Base-by-base conservation (phyloP, 1,284 basidiomycete genomes). In the Pseudozyma thailandica region DNA sequence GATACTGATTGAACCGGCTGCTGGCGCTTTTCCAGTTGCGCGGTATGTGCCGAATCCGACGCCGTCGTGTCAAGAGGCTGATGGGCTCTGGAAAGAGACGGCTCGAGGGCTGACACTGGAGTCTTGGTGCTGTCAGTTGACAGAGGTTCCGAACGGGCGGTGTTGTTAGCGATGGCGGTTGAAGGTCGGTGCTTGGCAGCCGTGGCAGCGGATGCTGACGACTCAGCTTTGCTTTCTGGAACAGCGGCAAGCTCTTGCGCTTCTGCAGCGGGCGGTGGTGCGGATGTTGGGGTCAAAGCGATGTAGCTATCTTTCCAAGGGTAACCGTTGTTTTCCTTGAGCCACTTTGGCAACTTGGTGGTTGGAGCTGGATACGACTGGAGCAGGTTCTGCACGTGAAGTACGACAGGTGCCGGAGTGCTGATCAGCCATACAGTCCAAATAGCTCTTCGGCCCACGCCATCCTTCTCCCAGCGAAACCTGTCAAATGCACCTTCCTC, bases 371-470 rank as follows among this genome's bases (percentile, higher is more conserved):
- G 74, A 15, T 61, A 70, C 18, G 43, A 43, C n/a, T 56, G 43
- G 3, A 75, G 59, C 25, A 75, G 30, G 7, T 57, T 44, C n/a
- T 64, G 61, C 0, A 69, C 42, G 31, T 69, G 57, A 4, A 50
- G 52, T 16, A 71, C 59, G 13, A 74, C 46, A 8, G 62, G 62
- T 18, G 65, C 52, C 1, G 70, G 71, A 4, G 74, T 61, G 43
- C 63, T 59, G 45, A 74, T 49, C n/a, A 76, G 59, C 66, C 66
- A 74, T 18, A 74, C 53, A 15, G 74, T 76, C 74, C 74, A 76
- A 38, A 76, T 62, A 15, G 74, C 74, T 9, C 69, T 47, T 21
- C 50, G 60, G 21, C 54, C 72, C 0, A 72, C 63, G 6, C 59
- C 57, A 26, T 51, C 46, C 33, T 55, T 52, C 13, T 63, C 49